Conservation (phyloP, 73 alveolate species). For the Tetrahymena borealis region DNA sequence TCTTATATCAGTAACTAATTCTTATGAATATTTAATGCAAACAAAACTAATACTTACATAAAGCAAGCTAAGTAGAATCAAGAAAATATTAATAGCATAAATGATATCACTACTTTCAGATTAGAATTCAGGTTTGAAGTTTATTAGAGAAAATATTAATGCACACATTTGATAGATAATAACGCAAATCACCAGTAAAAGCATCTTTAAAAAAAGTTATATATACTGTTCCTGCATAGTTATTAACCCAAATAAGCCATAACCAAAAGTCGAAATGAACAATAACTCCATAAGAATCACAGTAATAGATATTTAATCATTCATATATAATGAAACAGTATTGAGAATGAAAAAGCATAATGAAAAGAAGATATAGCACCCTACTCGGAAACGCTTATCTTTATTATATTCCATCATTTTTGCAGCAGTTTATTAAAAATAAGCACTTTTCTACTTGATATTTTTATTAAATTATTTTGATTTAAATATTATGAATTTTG, state of each 20-base stretch:
- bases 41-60: not conserved
- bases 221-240: not conserved
- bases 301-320: not conserved
- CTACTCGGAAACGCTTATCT: not conserved
- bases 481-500: too few relatives aligned
- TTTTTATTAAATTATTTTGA: too few relatives aligned
- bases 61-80: not conserved
- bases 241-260: not conserved
- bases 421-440: not conserved
- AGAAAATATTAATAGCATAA: not conserved
- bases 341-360: not conserved
- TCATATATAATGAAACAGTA: not conserved
- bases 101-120: not conserved
- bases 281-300: not conserved
- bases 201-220: not conserved
- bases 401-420: not conserved
- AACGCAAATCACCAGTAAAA: not conserved
- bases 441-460: too few relatives aligned
- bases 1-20: not conserved
- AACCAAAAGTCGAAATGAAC: not conserved
- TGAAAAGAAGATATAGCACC: not conserved
- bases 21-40: not conserved
- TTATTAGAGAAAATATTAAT: not conserved
- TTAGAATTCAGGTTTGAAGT: not conserved
- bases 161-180: not conserved